Evolutionary conservation across 1,284 basidiomycete genomes (phyloP).

Genomic region (Cutaneotrichosporon cutaneum): DNA sequence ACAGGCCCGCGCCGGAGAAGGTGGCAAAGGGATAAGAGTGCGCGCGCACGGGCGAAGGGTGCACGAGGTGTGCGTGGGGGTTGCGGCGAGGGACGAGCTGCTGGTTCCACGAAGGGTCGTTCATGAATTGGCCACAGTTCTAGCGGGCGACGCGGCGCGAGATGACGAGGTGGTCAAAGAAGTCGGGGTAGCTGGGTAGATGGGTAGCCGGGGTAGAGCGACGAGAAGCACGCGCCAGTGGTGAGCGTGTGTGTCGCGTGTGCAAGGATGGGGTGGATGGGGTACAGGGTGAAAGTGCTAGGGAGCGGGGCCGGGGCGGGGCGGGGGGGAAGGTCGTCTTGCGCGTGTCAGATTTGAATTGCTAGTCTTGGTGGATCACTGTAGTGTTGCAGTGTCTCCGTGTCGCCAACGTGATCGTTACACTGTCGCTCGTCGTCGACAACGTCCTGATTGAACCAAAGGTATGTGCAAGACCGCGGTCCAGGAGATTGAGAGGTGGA

Average conservation of each 20-base stretch:
- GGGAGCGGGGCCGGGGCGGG: neutral
- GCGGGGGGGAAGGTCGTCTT: neutral
- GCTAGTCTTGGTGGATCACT: neutral
- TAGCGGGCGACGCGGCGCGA: neutral
- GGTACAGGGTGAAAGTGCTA: neutral
- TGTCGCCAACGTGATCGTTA: neutral
- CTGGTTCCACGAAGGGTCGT: neutral
- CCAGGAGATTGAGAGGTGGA: neutral
- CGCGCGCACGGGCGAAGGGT: constrained; percentile 28
- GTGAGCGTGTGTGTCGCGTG: too few species aligned
- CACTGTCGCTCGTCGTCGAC: neutral
- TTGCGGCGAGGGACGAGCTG: constrained; percentile 4
- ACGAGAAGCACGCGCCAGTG: too few species aligned
- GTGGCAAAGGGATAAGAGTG: constrained; percentile 21
- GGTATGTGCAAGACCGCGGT: too few species aligned
- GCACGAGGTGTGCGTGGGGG: constrained; percentile 18
- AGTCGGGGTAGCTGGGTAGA: too few species aligned
- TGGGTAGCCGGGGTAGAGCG: too few species aligned
- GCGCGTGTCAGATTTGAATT: constrained; percentile 1
- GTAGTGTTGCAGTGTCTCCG: neutral
- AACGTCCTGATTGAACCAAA: neutral
- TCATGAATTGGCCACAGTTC: neutral
- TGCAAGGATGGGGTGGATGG: too few species aligned
- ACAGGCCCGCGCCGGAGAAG: constrained; percentile 1
- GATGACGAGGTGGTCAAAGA: too few species aligned